Percentiles rank a stretch among this genome's conserved stretches.
phyloP scores from a whole-genome alignment of 768 basidiomycete genomes.

The Lactarius psammicola region DNA sequence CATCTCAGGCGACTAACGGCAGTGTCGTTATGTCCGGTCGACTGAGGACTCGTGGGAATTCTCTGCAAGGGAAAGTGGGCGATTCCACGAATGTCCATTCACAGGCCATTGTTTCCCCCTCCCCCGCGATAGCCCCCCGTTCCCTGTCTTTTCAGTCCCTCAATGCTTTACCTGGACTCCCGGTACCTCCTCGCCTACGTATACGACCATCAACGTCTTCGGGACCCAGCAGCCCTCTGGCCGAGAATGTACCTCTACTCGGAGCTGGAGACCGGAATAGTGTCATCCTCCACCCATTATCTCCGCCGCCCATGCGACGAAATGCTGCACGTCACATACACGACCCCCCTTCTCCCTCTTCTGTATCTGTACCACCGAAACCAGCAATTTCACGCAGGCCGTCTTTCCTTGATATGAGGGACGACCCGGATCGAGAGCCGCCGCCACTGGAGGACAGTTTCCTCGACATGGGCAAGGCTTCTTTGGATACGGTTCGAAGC shows the following conservation, averaged over 20 bases:
- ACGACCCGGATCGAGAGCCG: constrained; percentile 32
- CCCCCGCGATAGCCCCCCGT: not conserved
- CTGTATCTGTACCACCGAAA: constrained; percentile 30
- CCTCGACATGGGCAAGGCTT: constrained; percentile 42
- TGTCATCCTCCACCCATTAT: constrained; percentile 37
- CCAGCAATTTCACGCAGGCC: constrained; percentile 63
- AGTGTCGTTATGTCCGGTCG: not conserved
- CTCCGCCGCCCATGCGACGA: constrained; percentile 37
- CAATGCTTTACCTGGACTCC: constrained; percentile 41
- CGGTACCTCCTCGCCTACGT: constrained; percentile 53
- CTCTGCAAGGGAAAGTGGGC: constrained; percentile 4
- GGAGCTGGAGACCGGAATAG: constrained; percentile 30
- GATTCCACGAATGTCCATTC: constrained; percentile 10
- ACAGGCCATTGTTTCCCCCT: constrained; percentile 3
- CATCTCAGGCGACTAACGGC: not conserved
- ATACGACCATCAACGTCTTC: constrained; percentile 24
- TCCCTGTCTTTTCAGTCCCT: constrained; percentile 31
- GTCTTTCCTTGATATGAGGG: constrained; percentile 68
- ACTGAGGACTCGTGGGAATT: constrained; percentile 14
- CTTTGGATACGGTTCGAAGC: constrained; percentile 42
- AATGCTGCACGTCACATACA: constrained; percentile 14
- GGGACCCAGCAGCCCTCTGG: constrained; percentile 4
- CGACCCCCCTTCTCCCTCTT: constrained; percentile 22
- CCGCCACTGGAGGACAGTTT: constrained; percentile 39
- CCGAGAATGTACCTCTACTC: constrained; percentile 21